Conservation (phyloP, 441 rosid species). For the Erodium texanum region DNA sequence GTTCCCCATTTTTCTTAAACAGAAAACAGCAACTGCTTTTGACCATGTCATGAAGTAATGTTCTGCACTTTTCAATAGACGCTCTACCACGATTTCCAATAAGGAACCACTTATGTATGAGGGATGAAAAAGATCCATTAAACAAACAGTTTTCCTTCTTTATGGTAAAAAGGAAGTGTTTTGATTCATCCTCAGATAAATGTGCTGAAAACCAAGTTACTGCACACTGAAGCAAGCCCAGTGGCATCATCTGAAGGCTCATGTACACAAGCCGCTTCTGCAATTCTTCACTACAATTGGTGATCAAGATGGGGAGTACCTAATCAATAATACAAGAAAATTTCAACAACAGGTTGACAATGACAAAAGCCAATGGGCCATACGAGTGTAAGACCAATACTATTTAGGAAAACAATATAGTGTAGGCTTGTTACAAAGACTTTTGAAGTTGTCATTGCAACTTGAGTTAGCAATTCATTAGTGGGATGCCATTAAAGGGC, state of each 20-base stretch:
- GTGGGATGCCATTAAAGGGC: slow-evolving; percentile 2
- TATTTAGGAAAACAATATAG: neutral
- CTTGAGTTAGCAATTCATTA: neutral
- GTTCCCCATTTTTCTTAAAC: slow-evolving; percentile 29
- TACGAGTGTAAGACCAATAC: neutral
- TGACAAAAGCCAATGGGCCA: slow-evolving; percentile 4
- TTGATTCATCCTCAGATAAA: slow-evolving; percentile 50
- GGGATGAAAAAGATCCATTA: slow-evolving; percentile 36
- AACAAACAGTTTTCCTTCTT: slow-evolving; percentile 27
- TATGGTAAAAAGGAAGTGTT: slow-evolving; percentile 39
- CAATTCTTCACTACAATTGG: slow-evolving; percentile 40
- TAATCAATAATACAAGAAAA: slow-evolving; percentile 23
- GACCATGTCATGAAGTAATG: slow-evolving; percentile 42
- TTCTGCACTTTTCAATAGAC: slow-evolving; percentile 38
- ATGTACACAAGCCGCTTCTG: slow-evolving; percentile 51
- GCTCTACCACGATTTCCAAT: slow-evolving; percentile 52
- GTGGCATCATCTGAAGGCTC: slow-evolving; percentile 62
- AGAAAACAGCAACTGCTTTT: slow-evolving; percentile 33
- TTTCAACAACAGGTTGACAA: slow-evolving; percentile 8
- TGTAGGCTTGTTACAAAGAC: neutral
- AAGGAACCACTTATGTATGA: slow-evolving; percentile 55
- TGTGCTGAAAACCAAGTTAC: slow-evolving; percentile 62
- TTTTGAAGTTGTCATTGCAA: neutral
- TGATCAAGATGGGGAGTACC: slow-evolving; percentile 51
- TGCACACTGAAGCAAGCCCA: slow-evolving; percentile 59